Base-by-base conservation (phyloP, 2,329 filamentous ascomycete species). In the Cadophora sp. region DNA sequence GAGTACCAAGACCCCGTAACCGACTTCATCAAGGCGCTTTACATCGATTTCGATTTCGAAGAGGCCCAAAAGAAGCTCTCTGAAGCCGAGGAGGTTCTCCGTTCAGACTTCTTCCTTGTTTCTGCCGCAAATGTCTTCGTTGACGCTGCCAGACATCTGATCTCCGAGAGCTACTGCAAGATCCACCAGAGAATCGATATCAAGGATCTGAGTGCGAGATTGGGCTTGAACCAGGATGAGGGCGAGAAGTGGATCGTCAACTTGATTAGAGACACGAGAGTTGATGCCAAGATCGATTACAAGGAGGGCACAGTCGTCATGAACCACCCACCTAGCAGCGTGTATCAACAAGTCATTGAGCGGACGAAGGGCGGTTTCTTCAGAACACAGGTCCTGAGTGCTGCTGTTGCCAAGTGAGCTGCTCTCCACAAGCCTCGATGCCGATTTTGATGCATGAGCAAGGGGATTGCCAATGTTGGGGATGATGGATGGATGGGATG, bases 231-330 rank as follows among this genome's bases (percentile, higher is more conserved):
- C 79, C 90, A 94, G 76, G 93, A 97, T 78, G 96, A 98, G 78
- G 96, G 96, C 76, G 96, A 99, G 89, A 99, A 99, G 86, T 99
- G 96, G 96, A 99, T 99, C 77, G 96, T 99, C 76, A 99, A 99
- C 85, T 87, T 99, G 72, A 99, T 99, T 82, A 91, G 96, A 71
- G 96, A 99, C 82, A 99, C 96, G 27, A 89, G 94, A 70, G 92
- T 99, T 71, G 96, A 99, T 78, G 96, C 96, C 77, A 99, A 99
- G 89, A 98, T 98, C 79, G 96, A 99, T 83, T 97, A 97, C 84
- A 93, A 98, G 85, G 93, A 97, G 82, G 96, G 96, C 78, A 98
- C 96, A 64, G 96, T 99, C 62, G 89, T 98, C 75, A 99, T 99
- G 95, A 98, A 99, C 85, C 96, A 99, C 83, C 96, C 95, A 61